A percentile compares a stretch with the other conserved stretches of the same genome.
phyloP scores from a whole-genome alignment of 192 early-diverging fungal species.

The Coemansia sp. region DNA sequence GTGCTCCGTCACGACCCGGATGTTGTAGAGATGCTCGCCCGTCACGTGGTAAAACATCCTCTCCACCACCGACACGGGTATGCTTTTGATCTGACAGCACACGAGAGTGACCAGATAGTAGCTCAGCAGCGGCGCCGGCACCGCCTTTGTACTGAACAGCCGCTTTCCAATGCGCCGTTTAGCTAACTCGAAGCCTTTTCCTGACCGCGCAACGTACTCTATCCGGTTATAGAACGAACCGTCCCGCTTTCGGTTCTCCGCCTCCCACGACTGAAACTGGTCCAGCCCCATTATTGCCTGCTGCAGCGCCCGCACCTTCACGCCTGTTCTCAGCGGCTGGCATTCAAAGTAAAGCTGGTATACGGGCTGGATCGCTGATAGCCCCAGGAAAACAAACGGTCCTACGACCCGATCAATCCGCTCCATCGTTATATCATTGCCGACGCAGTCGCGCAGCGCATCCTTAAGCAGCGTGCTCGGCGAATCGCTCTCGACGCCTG shows the following conservation, averaged over 20 bases:
- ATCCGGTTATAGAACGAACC: no score
- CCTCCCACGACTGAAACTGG: slow-evolving; percentile 14
- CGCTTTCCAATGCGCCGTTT: slow-evolving; percentile 10
- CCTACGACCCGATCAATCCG: slow-evolving; percentile 18
- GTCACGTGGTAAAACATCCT: slow-evolving; percentile 14
- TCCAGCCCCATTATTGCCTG: slow-evolving; percentile 7
- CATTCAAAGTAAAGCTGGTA: slow-evolving; percentile 26
- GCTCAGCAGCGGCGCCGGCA: slow-evolving; percentile 27
- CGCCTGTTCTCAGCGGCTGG: slow-evolving; percentile 6
- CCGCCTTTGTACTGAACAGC: slow-evolving; percentile 4
- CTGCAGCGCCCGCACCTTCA: slow-evolving; percentile 3
- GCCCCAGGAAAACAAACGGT: slow-evolving; percentile 25
- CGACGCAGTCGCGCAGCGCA: slow-evolving; percentile 8
- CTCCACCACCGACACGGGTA: neutral
- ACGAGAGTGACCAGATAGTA: slow-evolving; percentile 14
- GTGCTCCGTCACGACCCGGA: slow-evolving; percentile 6
- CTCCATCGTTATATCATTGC: slow-evolving; percentile 11
- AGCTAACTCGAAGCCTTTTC: neutral
- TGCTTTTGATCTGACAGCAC: neutral
- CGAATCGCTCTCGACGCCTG: neutral
- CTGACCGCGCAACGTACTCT: slow-evolving; percentile 16
- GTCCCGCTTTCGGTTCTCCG: neutral
- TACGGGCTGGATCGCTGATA: slow-evolving; percentile 2
- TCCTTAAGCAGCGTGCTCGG: neutral
- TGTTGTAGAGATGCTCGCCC: neutral